Evolutionary conservation across 2,329 filamentous ascomycete species (phyloP), one percentile per base, ranked within the genome.

Genomic region (Amylocarpus encephaloides): DNA sequence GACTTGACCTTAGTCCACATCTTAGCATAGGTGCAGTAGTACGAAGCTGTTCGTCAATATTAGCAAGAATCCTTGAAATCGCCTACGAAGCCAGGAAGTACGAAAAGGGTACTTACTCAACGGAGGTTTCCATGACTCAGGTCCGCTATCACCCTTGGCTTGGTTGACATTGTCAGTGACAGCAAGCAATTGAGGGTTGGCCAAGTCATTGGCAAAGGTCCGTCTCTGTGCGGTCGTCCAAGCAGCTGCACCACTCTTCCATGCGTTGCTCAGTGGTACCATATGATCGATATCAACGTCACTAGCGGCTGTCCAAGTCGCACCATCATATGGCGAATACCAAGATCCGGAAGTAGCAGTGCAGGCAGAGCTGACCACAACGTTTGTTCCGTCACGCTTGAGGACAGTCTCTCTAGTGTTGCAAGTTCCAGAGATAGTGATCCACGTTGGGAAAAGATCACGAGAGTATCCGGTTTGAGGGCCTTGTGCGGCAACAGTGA

Each of bases 251-350:
- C 87, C 87, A 40, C 83, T 87, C 78, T 85, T 81, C 87, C 86
- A 92, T 5, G 87, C 86, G 62, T 91, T 88, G 64, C 84, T 83
- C 53, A 94, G 67, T 1, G 88, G 87, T 2, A 94, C 86, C 69
- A 93, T 75, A 66, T 93, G 88, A 66, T 93, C 88, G 52, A 93
- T 92, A 59, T 92, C 86, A 1, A 93, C 67, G 59, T 91, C 85
- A 15, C 74, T 77, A 1, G 86, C 78, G 0, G 73, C 71, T 0
- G 79, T 84, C 83, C 85, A 89, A 1, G 74, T 80, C 0, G 71
- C 82, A 13, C 86, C 86, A 62, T 92, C 88, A 64, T 86, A 93
- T 0, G 85, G 84, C 33, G 79, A 83, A 36, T 66, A 68, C 88
- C 88, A 93, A 1, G 71, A 73, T 4, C 88, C 88, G 2, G 78